Percentiles rank a stretch among this genome's conserved stretches.
Evolutionary conservation across 1,284 basidiomycete species (phyloP).

Genomic region (Spongispora temasekensis): DNA sequence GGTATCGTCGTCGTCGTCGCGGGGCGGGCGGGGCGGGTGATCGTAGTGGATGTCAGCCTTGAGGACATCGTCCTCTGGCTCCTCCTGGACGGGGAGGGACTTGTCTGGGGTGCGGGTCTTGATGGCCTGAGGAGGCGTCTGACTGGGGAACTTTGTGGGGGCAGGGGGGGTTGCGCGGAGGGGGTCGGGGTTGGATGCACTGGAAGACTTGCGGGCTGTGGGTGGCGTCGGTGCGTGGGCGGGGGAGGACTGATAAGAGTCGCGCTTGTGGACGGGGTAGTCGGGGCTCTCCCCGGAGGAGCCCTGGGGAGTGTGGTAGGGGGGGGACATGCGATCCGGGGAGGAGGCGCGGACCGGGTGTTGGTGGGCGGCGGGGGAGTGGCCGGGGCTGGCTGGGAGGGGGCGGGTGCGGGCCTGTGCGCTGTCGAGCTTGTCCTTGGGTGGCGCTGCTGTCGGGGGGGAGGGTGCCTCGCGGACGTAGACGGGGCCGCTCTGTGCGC

Average conservation of each 20-base stretch:
- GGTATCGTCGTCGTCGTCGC: conserved; percentile 52
- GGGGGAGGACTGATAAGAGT: conserved; percentile 40
- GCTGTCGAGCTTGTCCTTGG: conserved; percentile 49
- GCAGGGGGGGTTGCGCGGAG: conserved; percentile 48
- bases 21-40: conserved; percentile 36
- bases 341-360: conserved; percentile 36
- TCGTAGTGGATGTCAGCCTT: conserved; percentile 36
- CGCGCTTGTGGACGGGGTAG: conserved; percentile 53
- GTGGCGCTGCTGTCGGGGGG: conserved; percentile 22
- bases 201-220: conserved; percentile 39
- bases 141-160: conserved; percentile 44
- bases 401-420: conserved; percentile 52
- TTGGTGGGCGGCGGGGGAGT: conserved; percentile 44
- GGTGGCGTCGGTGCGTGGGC: conserved; percentile 34
- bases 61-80: conserved; percentile 62
- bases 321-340: conserved; percentile 57
- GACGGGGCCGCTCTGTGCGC: conserved; percentile 39
- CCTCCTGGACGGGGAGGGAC: conserved; percentile 76
- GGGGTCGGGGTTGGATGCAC: conserved; percentile 35
- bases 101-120: conserved; percentile 66
- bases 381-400: conserved; percentile 41
- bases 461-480: conserved; percentile 36
- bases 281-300: conserved; percentile 51
- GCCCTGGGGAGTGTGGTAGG: conserved; percentile 51
- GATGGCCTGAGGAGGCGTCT: conserved; percentile 60